Conservation (phyloP, 306 rosid genomes). For the Dicorynia guianensis region DNA sequence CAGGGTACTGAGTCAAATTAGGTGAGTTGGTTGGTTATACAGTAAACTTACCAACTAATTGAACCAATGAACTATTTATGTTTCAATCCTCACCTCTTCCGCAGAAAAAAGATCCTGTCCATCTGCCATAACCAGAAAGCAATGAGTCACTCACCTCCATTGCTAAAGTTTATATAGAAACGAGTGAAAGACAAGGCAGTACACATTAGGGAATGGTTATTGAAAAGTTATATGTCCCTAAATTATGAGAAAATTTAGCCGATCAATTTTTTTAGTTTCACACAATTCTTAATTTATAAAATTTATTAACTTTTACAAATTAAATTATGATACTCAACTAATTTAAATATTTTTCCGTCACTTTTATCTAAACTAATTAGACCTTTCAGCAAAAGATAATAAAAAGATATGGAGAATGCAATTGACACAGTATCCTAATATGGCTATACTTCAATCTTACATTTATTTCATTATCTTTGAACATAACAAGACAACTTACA, state of each 20-base stretch:
- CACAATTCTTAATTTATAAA: too few species aligned
- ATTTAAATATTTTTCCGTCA: too few species aligned
- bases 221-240: not conserved
- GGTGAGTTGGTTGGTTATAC: conserved; percentile 11
- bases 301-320: too few species aligned
- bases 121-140: conserved; percentile 41
- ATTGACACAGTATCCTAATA: too few species aligned
- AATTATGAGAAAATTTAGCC: conserved; percentile 19
- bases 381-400: not conserved
- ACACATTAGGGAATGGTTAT: too few species aligned
- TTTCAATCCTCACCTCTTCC: conserved; percentile 44
- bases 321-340: too few species aligned
- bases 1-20: conserved; percentile 44
- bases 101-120: conserved; percentile 6
- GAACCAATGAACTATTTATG: conserved; percentile 16
- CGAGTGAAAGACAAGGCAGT: not conserved
- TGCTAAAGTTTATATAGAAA: conserved; percentile 2
- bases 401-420: too few species aligned
- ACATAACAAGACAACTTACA: conserved; percentile 27
- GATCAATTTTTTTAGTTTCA: too few species aligned
- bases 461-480: too few species aligned
- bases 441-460: too few species aligned
- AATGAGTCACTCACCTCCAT: not conserved
- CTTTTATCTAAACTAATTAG: not conserved
- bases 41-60: not conserved